Base-by-base conservation (phyloP, 164 flowering plant species). In the Umbellularia californica region DNA sequence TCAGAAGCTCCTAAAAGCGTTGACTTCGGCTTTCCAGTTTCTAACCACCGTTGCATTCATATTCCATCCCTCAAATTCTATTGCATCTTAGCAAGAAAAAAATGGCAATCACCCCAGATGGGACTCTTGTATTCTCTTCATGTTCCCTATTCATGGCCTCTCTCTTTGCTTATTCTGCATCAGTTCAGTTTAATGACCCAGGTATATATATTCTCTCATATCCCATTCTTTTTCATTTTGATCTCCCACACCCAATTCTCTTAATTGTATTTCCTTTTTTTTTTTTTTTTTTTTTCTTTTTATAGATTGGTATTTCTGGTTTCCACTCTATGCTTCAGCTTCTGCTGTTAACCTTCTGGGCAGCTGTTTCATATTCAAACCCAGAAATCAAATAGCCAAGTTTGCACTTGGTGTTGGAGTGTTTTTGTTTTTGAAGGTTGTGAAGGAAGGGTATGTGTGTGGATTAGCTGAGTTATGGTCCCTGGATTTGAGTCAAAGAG, bases 221-320 rank as follows among this genome's bases (percentile, higher is more conserved):
- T 1, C 41, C 51, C 28, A 1, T 11, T 22, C 17, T 14, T 63
- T 72, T 62, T 28, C 65, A 23, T 60, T 2, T 60, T 1, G 47
- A 50, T 23, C 25, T 64, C 24, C 25, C 67, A 64, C 27, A 22
- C 24, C 27, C 14, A 66, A 28, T 15, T 55, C 60, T 75, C 47
- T 15, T 24, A 41, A 1, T 11, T 23, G 23, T 27, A 27, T 73
- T n/a, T 52, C 76, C 20, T 55, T 17, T 74, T 20, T 55, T 33
- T 76, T 73, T 19, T 60, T 75, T 28, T 50, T 27, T 55, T 17
- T 74, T 20, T 60, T 35, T 75, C 67, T 20, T 60, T 76, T 28
- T 50, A 68, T 33, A 90, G 93, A 91, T 81, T 90, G 96, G 96
- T 93, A 93, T 80, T 84, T 88, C 19, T 91, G 96, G 94, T 69